Percentiles rank a stretch among this genome's conserved stretches.
phyloP scores from a whole-genome alignment of 306 rosid species.

The Ochetophila trinervis region DNA sequence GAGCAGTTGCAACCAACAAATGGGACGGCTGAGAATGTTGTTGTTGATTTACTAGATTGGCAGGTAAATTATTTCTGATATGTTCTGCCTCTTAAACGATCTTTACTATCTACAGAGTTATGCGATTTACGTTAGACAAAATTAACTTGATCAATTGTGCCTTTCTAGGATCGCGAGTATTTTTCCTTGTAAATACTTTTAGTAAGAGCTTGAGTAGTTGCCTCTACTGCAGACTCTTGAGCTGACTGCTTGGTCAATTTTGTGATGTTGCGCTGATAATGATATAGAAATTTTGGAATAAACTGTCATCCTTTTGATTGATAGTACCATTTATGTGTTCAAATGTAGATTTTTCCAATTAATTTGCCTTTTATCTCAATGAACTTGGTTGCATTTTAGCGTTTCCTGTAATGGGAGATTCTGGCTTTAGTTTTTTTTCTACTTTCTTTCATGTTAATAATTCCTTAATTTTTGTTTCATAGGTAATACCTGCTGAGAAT shows the following conservation, averaged over 20 bases:
- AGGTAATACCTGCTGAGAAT: constrained; percentile 94
- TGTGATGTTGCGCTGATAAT: background rate
- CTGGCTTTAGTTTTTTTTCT: too few species aligned
- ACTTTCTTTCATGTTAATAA: too few species aligned
- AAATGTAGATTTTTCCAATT: background rate
- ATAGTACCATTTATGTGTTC: background rate
- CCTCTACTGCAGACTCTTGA: too few species aligned
- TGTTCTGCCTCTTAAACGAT: background rate
- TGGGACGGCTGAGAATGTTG: constrained; percentile 52
- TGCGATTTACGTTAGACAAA: background rate
- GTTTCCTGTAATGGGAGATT: too few species aligned
- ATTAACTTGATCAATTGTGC: too few species aligned
- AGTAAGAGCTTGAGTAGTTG: too few species aligned
- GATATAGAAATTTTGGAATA: background rate
- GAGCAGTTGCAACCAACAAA: constrained; percentile 53
- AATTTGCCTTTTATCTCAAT: background rate
- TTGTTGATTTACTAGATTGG: constrained; percentile 82
- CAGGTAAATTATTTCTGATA: constrained; percentile 45
- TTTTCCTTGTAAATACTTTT: too few species aligned
- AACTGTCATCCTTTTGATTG: background rate
- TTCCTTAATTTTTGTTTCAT: constrained; percentile 14
- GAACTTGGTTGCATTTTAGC: too few species aligned
- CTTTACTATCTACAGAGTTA: background rate
- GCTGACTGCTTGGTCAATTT: too few species aligned
- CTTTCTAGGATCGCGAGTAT: too few species aligned